A percentile compares a stretch with the other conserved stretches of the same genome.
Evolutionary conservation across 148 eudicot species (phyloP).

Genomic region (Gaultheria prostrata): DNA sequence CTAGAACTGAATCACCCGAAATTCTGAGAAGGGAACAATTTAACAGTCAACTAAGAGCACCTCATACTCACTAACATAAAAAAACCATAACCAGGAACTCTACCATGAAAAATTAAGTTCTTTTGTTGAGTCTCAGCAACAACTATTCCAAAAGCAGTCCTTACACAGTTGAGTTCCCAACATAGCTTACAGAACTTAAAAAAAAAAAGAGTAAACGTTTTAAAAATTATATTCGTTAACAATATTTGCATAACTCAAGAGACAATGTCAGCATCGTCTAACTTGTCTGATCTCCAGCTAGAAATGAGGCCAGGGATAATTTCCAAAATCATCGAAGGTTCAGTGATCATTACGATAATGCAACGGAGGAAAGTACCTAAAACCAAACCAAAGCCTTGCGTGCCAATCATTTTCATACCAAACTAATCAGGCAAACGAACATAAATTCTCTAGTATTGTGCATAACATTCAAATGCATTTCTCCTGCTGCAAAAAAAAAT

Average conservation of each 20-base stretch:
- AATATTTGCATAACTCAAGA: not conserved
- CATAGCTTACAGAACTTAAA: not conserved
- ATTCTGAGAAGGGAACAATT: not conserved
- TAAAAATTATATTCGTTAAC: not conserved
- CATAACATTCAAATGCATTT: not conserved
- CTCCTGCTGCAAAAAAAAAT: not conserved
- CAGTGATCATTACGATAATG: not conserved
- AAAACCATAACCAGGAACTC: not conserved
- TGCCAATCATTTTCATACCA: not conserved
- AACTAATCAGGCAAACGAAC: not conserved
- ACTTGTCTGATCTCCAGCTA: not conserved
- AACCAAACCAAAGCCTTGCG: not conserved
- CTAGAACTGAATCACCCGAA: not conserved
- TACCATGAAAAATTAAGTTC: not conserved
- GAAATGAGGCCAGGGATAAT: not conserved
- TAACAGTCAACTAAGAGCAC: not conserved
- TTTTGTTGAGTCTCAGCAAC: not conserved
- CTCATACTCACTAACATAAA: not conserved
- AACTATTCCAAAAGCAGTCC: not conserved
- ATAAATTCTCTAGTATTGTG: not conserved
- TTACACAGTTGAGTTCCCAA: not conserved
- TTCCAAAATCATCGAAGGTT: not conserved
- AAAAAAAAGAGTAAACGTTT: not conserved
- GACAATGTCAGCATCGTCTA: not conserved
- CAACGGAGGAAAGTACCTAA: not conserved